Base-by-base conservation (phyloP, 2,329 filamentous ascomycete genomes). In the Ophiostoma piceae region DNA sequence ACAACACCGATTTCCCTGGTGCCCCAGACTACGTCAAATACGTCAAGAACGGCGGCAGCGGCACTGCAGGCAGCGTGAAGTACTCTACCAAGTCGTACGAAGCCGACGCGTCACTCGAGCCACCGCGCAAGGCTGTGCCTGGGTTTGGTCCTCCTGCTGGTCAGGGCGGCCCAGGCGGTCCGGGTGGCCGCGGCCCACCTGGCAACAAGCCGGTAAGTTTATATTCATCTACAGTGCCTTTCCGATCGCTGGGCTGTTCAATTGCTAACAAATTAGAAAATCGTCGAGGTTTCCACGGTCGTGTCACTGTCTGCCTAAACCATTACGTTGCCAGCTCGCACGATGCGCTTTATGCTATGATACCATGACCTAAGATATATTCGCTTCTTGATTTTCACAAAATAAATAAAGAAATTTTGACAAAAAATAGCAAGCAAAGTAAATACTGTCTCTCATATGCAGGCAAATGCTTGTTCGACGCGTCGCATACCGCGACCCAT, bases 11-110 rank as follows among this genome's bases (percentile, higher is more conserved):
- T 32, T 72, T 74, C 12, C 81, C 81, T 0, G 82, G 82, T 1
- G 81, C 80, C 64, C 81, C 81, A 14, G 77, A 79, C 12, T 83
- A 83, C 74, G 72, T 81, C 57, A 76, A 76, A 68, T 80, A 82
- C 75, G 78, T 82, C 8, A 73, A 75, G 70, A 72, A 68, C 32
- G 76, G 77, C 4, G 75, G 76, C 3, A 70, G 74, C 69, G 29
- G 70, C 54, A 67, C 71, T 16, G 19, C 51, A 8, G 72, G 72
- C 11, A 67, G 68, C 1, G 73, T 76, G 22, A 72, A 70, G 43
- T 78, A 77, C 72, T 73, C 74, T 69, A 77, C 74, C 54, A 64
- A 71, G 65, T 71, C 72, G 14, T 43, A 71, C 32, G 39, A 69
- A 29, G 68, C 72, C n/a, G 51, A 29, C 51, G 9, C 11, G 51